phyloP scores from a whole-genome alignment of 306 rosid species.

The Acacia melanoxylon region DNA sequence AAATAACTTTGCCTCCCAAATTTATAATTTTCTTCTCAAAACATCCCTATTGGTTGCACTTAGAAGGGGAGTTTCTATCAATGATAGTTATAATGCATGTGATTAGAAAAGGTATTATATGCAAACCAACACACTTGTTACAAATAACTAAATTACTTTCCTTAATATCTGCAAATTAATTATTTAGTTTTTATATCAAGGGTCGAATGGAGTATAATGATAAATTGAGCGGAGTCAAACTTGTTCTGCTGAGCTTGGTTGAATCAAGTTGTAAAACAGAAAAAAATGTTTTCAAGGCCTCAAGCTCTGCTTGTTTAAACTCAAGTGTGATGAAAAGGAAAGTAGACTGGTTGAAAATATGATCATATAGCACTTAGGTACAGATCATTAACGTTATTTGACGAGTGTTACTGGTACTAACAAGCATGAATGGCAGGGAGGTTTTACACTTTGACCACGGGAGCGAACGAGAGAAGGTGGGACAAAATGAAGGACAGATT shows the following conservation, averaged over 20 bases:
- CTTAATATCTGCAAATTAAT: no score
- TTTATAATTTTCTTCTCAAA: no score
- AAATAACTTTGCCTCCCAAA: no score
- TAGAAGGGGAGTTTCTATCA: no score
- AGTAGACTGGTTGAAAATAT: neutral
- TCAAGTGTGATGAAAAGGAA: neutral
- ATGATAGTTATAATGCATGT: no score
- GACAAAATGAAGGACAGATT: conserved; percentile 88
- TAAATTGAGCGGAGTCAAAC: neutral
- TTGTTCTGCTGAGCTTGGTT: neutral
- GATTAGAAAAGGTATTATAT: no score
- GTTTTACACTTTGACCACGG: conserved; percentile 85
- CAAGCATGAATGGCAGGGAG: conserved; percentile 59
- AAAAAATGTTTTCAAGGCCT: neutral
- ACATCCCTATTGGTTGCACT: no score
- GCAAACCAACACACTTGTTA: no score
- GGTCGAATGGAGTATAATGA: neutral
- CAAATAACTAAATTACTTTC: no score
- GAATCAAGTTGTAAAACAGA: neutral
- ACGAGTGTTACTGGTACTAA: neutral
- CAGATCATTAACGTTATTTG: neutral
- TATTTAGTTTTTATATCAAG: no score
- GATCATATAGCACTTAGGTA: neutral
- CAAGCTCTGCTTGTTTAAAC: neutral
- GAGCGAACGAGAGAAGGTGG: conserved; percentile 97